These are phyloP conservation scores for Erysimum cheiranthoides DNA, from an alignment of 345 rosid genomes.

Conservation along the genomic window DNA sequence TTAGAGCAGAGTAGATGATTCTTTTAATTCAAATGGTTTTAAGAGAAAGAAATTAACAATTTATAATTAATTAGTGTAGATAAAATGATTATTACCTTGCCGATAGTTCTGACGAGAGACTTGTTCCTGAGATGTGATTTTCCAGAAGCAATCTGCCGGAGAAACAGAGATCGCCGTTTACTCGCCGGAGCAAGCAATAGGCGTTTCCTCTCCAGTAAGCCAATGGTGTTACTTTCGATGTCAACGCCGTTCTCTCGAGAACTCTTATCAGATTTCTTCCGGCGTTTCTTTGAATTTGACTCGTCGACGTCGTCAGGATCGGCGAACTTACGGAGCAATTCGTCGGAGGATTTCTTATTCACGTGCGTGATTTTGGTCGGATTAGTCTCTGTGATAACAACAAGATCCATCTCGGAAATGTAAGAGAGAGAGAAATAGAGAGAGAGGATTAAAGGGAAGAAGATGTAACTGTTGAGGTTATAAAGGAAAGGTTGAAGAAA, in stretches of 20 bases:
- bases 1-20: not conserved
- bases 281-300: conserved; percentile 40
- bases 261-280: conserved; percentile 42
- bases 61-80: not conserved
- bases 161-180: conserved; percentile 52
- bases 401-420: conserved; percentile 37
- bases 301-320: conserved; percentile 52
- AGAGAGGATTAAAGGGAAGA: conserved; percentile 3
- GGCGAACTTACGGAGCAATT: conserved; percentile 82
- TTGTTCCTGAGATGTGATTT: conserved; percentile 60
- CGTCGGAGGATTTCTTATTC: conserved; percentile 77
- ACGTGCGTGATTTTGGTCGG: conserved; percentile 62
- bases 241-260: conserved; percentile 35
- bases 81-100: conserved; percentile 61
- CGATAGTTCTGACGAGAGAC: conserved; percentile 64
- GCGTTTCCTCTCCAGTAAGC: conserved; percentile 62
- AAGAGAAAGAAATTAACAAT: not conserved
- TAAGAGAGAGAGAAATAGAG: not conserved
- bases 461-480: conserved; percentile 14
- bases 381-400: conserved; percentile 13
- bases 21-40: not conserved
- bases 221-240: conserved; percentile 18
- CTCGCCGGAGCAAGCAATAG: conserved; percentile 61
- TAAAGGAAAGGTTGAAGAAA: conserved; percentile 24
- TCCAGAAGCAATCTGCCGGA: conserved; percentile 60